These are phyloP conservation scores for Ampelomyces quisqualis DNA, from an alignment of 2,329 filamentous ascomycete genomes.

Conservation along the genomic window DNA sequence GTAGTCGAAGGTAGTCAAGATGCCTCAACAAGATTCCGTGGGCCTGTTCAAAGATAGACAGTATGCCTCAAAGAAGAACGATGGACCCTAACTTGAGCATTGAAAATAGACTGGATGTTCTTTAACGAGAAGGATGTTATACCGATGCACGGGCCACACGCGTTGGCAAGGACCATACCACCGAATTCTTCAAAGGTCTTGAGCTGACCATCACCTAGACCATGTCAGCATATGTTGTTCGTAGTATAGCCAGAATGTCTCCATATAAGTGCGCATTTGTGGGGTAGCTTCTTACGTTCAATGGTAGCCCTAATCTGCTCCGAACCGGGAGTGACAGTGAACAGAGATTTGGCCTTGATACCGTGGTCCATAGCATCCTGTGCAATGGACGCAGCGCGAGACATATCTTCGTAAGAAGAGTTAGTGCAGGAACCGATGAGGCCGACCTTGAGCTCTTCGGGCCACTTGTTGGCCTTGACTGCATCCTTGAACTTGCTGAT, in stretches of 20 bases:
- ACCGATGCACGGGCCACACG: constrained; percentile 72
- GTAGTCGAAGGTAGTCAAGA: constrained; percentile 2
- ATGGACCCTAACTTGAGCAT: no score
- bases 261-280: no score
- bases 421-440: constrained; percentile 99
- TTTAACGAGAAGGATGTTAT: no score
- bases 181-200: constrained; percentile 96
- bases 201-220: constrained; percentile 70
- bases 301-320: constrained; percentile 95
- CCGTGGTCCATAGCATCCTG: constrained; percentile 89
- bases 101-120: no score
- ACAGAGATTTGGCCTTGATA: constrained; percentile 87
- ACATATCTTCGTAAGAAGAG: constrained; percentile 87
- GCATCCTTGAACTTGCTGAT: constrained; percentile 97
- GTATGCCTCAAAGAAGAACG: no score
- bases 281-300: constrained; percentile 58
- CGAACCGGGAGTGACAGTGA: constrained; percentile 93
- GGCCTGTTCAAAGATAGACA: no score
- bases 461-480: constrained; percentile 93
- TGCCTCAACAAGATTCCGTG: no score
- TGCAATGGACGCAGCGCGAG: constrained; percentile 85
- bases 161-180: constrained; percentile 91
- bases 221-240: background rate
- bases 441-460: constrained; percentile 92
- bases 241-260: background rate